Evolutionary conservation across 2,329 filamentous ascomycete genomes (phyloP), one percentile per base, ranked within the genome.

Genomic region (Stagonosporopsis vannaccii): DNA sequence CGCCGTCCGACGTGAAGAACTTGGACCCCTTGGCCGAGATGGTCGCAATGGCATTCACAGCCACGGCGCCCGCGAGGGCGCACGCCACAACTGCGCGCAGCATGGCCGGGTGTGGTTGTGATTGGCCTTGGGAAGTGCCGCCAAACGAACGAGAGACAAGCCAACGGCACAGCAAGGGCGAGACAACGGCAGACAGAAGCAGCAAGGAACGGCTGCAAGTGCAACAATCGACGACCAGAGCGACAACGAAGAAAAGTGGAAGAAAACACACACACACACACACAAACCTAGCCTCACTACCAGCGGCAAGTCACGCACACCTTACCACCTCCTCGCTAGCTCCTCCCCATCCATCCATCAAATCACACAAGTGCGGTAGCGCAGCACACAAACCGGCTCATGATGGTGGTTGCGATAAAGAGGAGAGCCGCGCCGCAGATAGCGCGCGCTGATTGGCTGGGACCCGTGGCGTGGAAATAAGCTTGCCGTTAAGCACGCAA

Each of bases 1-100:
- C 82, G 62, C 91, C 91, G 74, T 93, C 86, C 68, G 85, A 86
- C 65, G 87, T 87, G 80, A 96, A 96, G 81, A 96, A 92, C 78
- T 96, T 96, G 79, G 88, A 87, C 46, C 91, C 91, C 50, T 88
- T 85, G 37, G 78, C 77, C n/a, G 80, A 79, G 60, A 88, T 84
- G 51, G 83, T 83, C 32, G 83, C 78, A 43, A 87, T 78, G 26
- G 84, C 80, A 64, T 74, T 68, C 51, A 77, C 80, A 53, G 68
- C 66, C 44, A 70, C 66, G 44, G 72, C 47, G 56, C 63, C 64
- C 4, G 68, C 71, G 17, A 73, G 45, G 12, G 69, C 60, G 60
- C 54, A 58, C 42, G 61, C 48, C 43, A 63, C 45, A 42, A 67
- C 35, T 30, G 61, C 40, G 45, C 59, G 59, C 42, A 63, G 59